A percentile compares a stretch with the other conserved stretches of the same genome.
Conservation (phyloP, 2,329 filamentous ascomycete genomes). For the Raffaelea ambrosiae region DNA sequence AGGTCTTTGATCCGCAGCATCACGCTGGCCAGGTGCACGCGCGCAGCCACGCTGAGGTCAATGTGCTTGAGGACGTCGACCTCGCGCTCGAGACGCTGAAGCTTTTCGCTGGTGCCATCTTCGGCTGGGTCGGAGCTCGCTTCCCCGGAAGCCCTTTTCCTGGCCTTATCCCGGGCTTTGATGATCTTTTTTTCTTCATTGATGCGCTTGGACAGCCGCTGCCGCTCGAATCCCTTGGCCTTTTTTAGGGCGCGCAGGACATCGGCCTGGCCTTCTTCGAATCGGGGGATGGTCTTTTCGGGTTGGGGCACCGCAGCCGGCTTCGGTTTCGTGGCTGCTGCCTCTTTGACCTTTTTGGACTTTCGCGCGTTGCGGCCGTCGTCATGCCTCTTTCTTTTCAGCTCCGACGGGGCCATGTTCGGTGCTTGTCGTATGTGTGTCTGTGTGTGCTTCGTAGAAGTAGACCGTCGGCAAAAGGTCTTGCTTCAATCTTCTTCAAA, state of each 20-base stretch:
- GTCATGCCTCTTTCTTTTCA: neutral
- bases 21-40: constrained; percentile 45
- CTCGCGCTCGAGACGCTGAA: constrained; percentile 54
- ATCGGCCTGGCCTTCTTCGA: constrained; percentile 26
- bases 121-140: neutral
- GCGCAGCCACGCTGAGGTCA: constrained; percentile 48
- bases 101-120: constrained; percentile 34
- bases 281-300: constrained; percentile 8
- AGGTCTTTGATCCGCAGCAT: constrained; percentile 46
- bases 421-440: too few species aligned
- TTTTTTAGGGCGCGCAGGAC: constrained; percentile 61
- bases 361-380: constrained; percentile 7
- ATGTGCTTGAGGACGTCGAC: constrained; percentile 48
- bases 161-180: too few species aligned
- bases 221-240: constrained; percentile 69
- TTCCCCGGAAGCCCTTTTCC: neutral
- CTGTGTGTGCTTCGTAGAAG: too few species aligned
- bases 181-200: constrained; percentile 30
- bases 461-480: too few species aligned
- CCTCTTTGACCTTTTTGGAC: constrained; percentile 26
- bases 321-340: neutral
- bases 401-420: too few species aligned
- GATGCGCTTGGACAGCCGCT: constrained; percentile 59
- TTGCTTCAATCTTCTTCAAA: too few species aligned
- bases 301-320: too few species aligned